A percentile compares a stretch with the other conserved stretches of the same genome.
These are phyloP conservation scores for Cytospora chrysosperma DNA, from an alignment of 2,329 filamentous ascomycete species.

Conservation along the genomic window DNA sequence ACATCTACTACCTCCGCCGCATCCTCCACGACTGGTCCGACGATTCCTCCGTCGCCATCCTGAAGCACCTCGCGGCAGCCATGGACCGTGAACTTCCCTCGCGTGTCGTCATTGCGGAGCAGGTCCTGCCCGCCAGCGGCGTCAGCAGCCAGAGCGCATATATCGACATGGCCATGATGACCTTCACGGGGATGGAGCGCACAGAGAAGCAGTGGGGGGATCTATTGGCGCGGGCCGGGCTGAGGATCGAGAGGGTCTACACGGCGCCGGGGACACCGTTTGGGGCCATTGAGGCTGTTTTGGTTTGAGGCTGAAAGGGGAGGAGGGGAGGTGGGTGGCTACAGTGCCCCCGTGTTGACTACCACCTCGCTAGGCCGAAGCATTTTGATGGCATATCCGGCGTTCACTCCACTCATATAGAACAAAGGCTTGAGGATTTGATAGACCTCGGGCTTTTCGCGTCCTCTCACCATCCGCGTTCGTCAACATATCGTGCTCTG, in stretches of 20 bases:
- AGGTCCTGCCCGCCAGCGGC: conserved; percentile 22
- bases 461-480: too few species aligned
- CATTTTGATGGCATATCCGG: too few species aligned
- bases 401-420: too few species aligned
- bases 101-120: conserved; percentile 28
- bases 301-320: neutral
- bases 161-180: conserved; percentile 28
- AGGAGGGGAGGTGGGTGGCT: too few species aligned
- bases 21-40: conserved; percentile 27
- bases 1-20: conserved; percentile 27
- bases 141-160: conserved; percentile 1
- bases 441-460: too few species aligned
- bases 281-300: conserved; percentile 7
- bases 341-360: too few species aligned
- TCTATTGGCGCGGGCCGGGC: conserved; percentile 10
- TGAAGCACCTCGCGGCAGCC: conserved; percentile 17
- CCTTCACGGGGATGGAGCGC: conserved; percentile 24
- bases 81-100: conserved; percentile 24
- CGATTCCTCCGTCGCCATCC: conserved; percentile 8
- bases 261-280: conserved; percentile 3
- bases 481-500: too few species aligned
- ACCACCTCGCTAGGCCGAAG: too few species aligned
- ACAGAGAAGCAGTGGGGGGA: conserved; percentile 14
- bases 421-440: too few species aligned
- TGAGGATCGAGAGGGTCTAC: neutral